phyloP scores from a whole-genome alignment of 345 rosid species.

The Populus simonii region DNA sequence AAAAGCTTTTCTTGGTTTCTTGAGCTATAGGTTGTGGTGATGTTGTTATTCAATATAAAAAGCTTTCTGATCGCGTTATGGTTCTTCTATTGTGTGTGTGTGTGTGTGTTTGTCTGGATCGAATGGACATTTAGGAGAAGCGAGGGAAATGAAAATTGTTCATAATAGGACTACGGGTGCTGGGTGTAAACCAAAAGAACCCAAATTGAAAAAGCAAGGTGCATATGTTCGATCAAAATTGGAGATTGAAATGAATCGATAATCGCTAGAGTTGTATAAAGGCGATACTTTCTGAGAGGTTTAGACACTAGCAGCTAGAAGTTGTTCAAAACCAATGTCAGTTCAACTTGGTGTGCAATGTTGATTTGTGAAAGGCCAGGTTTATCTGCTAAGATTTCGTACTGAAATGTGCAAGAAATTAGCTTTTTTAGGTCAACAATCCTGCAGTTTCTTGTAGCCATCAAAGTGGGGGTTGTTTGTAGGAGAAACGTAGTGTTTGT shows the following conservation, averaged over 20 bases:
- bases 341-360: neutral
- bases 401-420: neutral
- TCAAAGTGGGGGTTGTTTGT: too few species aligned
- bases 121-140: neutral
- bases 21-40: neutral
- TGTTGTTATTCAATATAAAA: neutral
- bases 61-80: neutral
- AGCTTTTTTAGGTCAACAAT: neutral
- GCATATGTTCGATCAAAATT: neutral
- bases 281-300: neutral
- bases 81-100: neutral
- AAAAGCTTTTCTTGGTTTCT: neutral
- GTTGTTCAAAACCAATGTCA: neutral
- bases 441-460: neutral
- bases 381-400: neutral
- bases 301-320: neutral
- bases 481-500: neutral
- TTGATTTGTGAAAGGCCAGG: neutral
- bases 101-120: neutral
- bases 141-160: neutral
- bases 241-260: neutral
- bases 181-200: neutral
- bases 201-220: neutral
- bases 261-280: neutral
- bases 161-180: neutral